Base-by-base conservation (phyloP, 768 basidiomycete species). In the Candolleomyces aberdarensis region DNA sequence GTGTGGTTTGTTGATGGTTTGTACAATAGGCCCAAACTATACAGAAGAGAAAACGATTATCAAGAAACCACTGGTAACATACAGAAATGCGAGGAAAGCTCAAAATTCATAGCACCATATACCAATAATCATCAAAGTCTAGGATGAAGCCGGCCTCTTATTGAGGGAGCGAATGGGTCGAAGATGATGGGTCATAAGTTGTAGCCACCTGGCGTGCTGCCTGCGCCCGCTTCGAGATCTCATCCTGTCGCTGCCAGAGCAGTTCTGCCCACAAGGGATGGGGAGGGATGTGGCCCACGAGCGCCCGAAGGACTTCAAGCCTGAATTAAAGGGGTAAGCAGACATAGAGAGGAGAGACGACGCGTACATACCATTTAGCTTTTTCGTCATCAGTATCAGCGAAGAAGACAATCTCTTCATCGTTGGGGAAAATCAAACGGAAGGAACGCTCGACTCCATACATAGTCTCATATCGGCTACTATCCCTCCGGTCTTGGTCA, bases 201-300 rank as follows among this genome's bases (percentile, higher is more conserved):
- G 66, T 64, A 9, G 63, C 60, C 7, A 56, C 54, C 52, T 70
- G 70, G 43, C 70, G 69, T 9, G 69, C 66, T 26, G 69, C 63
- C 52, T 68, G 60, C 62, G 68, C 67, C 32, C 72, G 74, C 60
- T 78, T 79, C 29, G 71, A 58, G 22, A 76, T 65, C 56, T 85
- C 83, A 58, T 84, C 81, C 66, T 92, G 91, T 51, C 87, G 83
- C 71, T 94, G 89, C 91, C 92, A 93, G 44, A 94, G 72, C 43
- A 96, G 77, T 76, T 96, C 95, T 3, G 89, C 95, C 95, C 95
- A 97, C 13, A 97, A 76, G 2, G 93, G 93, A 71, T 96, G 92
- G 2, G 92, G 90, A 9, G 95, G 95, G 65, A 97, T 94, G 60
- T 86, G 88, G 8, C 94, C 94, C 62, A 96, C 86, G 41, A 96